Conservation (phyloP, 2,329 filamentous ascomycete genomes). For the Biscogniauxia mediterranea region DNA sequence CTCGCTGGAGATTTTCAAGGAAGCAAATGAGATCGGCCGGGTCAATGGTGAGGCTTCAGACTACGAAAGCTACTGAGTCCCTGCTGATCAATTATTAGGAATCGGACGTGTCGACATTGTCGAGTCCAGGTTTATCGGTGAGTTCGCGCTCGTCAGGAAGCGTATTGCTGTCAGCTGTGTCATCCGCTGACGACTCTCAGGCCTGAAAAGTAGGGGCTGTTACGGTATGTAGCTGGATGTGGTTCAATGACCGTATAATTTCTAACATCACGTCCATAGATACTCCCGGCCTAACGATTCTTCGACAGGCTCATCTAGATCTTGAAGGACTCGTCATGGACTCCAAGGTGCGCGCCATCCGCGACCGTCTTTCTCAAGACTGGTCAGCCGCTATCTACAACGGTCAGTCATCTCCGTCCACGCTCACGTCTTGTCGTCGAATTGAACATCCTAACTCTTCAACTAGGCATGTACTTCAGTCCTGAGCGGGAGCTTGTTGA, state of each 20-base stretch:
- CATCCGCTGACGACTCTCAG: slow-evolving; percentile 38
- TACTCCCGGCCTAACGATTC: too few species aligned
- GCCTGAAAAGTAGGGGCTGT: too few species aligned
- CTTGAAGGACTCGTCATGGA: slow-evolving; percentile 58
- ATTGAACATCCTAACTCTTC: slow-evolving; percentile 3
- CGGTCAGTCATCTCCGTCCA: slow-evolving; percentile 34
- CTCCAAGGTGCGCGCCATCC: slow-evolving; percentile 54
- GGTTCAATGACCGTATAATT: too few species aligned
- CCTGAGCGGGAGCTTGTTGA: slow-evolving; percentile 59
- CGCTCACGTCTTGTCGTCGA: too few species aligned
- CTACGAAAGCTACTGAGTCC: neutral
- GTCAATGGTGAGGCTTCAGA: slow-evolving; percentile 39
- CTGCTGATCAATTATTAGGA: slow-evolving; percentile 42
- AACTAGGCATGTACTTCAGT: slow-evolving; percentile 52
- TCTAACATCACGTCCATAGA: too few species aligned
- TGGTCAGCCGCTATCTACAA: slow-evolving; percentile 37
- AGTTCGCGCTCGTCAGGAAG: too few species aligned
- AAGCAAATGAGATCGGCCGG: slow-evolving; percentile 69
- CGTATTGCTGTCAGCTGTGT: neutral
- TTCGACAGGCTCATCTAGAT: slow-evolving; percentile 44
- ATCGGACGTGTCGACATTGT: slow-evolving; percentile 82
- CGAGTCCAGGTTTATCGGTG: slow-evolving; percentile 4
- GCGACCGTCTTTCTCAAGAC: slow-evolving; percentile 36
- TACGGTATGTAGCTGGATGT: too few species aligned
- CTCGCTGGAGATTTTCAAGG: slow-evolving; percentile 69